These are phyloP conservation scores for Cyclotella sp. DNA, from an alignment of 108 stramenopile genomes.

Conservation along the genomic window DNA sequence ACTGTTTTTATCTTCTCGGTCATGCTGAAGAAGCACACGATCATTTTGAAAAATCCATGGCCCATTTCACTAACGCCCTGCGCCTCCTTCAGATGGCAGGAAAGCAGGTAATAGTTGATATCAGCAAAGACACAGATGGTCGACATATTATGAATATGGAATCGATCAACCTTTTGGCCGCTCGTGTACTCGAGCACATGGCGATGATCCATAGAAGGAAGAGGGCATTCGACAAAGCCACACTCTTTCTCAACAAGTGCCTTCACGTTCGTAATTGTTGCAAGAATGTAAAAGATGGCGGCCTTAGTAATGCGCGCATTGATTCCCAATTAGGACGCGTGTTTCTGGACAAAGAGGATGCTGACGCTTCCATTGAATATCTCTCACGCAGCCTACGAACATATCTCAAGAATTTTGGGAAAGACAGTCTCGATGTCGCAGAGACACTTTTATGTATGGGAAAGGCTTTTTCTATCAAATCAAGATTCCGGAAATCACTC, in stretches of 20 bases:
- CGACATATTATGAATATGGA: conserved; percentile 23
- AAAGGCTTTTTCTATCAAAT: conserved; percentile 38
- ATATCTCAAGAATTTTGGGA: conserved; percentile 46
- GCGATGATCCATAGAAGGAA: conserved; percentile 34
- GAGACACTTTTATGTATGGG: conserved; percentile 45
- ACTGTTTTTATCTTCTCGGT: conserved; percentile 44
- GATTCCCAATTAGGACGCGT: conserved; percentile 24
- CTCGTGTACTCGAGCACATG: conserved; percentile 32
- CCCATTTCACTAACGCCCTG: conserved; percentile 27
- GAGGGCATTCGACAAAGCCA: conserved; percentile 7
- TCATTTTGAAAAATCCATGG: conserved; percentile 21
- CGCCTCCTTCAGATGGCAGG: conserved; percentile 37
- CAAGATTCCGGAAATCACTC: conserved; percentile 34
- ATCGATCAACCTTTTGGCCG: conserved; percentile 46
- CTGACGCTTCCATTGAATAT: conserved; percentile 42
- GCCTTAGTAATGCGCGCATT: conserved; percentile 28
- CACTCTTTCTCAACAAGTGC: conserved; percentile 31
- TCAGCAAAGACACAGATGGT: background rate
- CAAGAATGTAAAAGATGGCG: conserved; percentile 24
- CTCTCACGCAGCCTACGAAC: conserved; percentile 39
- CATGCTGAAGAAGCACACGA: conserved; percentile 25
- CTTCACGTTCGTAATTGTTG: conserved; percentile 35
- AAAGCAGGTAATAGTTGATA: conserved; percentile 10
- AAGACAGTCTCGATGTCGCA: conserved; percentile 49
- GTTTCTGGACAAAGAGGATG: conserved; percentile 26